phyloP scores from a whole-genome alignment of 352 stramenopile genomes.

The Pythium vanterpoolii region DNA sequence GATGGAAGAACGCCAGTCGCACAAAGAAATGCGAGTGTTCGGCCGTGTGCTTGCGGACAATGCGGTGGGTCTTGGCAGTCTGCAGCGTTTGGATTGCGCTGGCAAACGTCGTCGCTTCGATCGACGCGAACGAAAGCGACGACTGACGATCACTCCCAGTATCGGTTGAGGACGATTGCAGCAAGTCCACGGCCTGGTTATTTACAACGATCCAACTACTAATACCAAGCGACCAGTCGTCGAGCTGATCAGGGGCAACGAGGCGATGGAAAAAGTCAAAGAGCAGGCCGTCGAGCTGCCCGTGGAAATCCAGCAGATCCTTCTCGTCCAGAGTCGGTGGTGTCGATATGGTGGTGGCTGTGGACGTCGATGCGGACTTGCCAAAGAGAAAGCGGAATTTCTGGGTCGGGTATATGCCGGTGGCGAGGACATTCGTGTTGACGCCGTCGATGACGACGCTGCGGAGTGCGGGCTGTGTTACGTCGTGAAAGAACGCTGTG shows the following conservation, averaged over 20 bases:
- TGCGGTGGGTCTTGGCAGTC: slow-evolving; percentile 68
- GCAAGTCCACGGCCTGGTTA: slow-evolving; percentile 54
- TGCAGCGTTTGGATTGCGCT: slow-evolving; percentile 55
- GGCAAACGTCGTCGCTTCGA: slow-evolving; percentile 45
- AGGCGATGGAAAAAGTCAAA: slow-evolving; percentile 38
- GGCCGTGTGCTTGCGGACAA: slow-evolving; percentile 60
- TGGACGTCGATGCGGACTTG: slow-evolving; percentile 32
- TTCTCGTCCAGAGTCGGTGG: slow-evolving; percentile 7
- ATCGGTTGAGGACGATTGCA: slow-evolving; percentile 23
- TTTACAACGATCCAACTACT: slow-evolving; percentile 75
- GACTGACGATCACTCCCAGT: not conserved
- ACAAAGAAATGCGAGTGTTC: slow-evolving; percentile 72
- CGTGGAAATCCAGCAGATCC: slow-evolving; percentile 50
- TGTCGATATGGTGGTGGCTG: not conserved
- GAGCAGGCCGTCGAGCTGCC: slow-evolving; percentile 52
- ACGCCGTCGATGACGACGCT: slow-evolving; percentile 40
- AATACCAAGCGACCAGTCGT: slow-evolving; percentile 47
- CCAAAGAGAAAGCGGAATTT: slow-evolving; percentile 73
- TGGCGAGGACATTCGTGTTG: slow-evolving; percentile 65
- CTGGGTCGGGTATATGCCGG: slow-evolving; percentile 63
- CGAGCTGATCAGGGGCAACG: not conserved
- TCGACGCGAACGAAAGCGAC: slow-evolving; percentile 41
- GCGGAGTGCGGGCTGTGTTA: slow-evolving; percentile 44
- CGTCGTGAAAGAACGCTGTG: slow-evolving; percentile 52
- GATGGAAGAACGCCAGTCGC: slow-evolving; percentile 54